Evolutionary conservation across 306 rosid genomes (phyloP), one percentile per base, ranked within the genome.

Genomic region (Oxytropis ochrocephala): DNA sequence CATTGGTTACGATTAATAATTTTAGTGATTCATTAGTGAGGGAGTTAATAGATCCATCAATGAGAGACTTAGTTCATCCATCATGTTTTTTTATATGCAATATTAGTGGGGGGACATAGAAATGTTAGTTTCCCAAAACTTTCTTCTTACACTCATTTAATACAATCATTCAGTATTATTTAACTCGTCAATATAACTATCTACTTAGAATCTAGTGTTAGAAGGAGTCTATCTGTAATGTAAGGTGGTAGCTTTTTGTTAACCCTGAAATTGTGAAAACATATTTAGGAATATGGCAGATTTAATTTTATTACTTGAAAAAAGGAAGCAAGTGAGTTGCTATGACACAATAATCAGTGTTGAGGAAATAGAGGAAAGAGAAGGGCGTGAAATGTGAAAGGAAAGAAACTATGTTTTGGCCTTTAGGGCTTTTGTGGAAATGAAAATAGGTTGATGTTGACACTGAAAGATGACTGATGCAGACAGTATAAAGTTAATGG

Each of bases 351-450:
- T 11, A 11, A 64, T 41, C 21, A 70, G 58, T 66, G 73, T 11
- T 6, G 50, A 39, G 67, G 70, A 73, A 60, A 67, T 65, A 51
- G 64, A 47, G 79, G 32, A 68, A 61, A 68, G 60, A 67, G 61
- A 9, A 8, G 54, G 73, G 72, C 43, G 69, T 54, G 2, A 71
- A 55, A 35, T 33, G 66, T 36, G 72, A 50, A 60, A 29, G 11
- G 58, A 71, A 72, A 44, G 65, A 76, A 61, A 73, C 66, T 11
- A 42, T 72, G 74, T 75, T 73, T 72, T 67, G 73, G 70, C 27
- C 19, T 69, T 75, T 58, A 73, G 85, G 86, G 85, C 81, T 82
- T 88, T 83, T 84, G 80, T 70, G 82, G 81, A 80, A 82, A 83
- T 84, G 70, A 64, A 29, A 80, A 79, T 74, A 75, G 79, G 81